Evolutionary conservation across 768 basidiomycete genomes (phyloP).

Genomic region (Amanita jacksonii): DNA sequence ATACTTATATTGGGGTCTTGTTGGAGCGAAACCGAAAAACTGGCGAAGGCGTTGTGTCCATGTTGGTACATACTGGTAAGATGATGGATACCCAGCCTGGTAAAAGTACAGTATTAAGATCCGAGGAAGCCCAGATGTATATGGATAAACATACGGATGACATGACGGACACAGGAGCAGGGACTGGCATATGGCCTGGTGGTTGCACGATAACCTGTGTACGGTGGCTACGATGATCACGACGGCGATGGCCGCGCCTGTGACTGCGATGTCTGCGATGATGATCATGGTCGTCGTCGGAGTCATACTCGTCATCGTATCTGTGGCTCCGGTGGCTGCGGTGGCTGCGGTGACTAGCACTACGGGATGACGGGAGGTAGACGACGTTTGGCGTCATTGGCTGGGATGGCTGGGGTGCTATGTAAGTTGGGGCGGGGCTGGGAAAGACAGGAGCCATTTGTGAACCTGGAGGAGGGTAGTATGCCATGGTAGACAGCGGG

Average conservation of each 20-base stretch:
- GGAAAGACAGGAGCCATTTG: constrained; percentile 25
- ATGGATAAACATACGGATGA: not conserved
- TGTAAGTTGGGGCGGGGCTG: constrained; percentile 10
- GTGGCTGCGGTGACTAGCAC: not conserved
- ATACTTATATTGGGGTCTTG: constrained; percentile 28
- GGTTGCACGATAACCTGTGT: constrained; percentile 16
- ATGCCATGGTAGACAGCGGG: constrained; percentile 19
- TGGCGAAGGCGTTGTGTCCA: constrained; percentile 39
- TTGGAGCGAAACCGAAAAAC: constrained; percentile 43
- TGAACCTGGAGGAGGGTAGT: constrained; percentile 31
- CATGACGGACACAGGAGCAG: constrained; percentile 15
- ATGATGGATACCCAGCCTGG: not conserved
- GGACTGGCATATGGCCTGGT: constrained; percentile 12
- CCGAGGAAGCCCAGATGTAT: not conserved
- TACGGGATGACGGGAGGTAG: constrained; percentile 6
- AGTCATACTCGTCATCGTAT: constrained; percentile 13
- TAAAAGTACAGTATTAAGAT: not conserved
- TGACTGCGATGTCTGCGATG: constrained; percentile 4
- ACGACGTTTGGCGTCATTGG: constrained; percentile 8
- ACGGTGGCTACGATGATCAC: constrained; percentile 17
- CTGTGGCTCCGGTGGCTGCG: constrained; percentile 4
- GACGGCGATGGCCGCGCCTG: too few species aligned
- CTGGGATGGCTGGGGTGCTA: constrained; percentile 10
- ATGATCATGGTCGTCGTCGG: not conserved
- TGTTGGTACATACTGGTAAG: constrained; percentile 20